Conservation (phyloP, 768 basidiomycete genomes). For the Phallus indusiatus region DNA sequence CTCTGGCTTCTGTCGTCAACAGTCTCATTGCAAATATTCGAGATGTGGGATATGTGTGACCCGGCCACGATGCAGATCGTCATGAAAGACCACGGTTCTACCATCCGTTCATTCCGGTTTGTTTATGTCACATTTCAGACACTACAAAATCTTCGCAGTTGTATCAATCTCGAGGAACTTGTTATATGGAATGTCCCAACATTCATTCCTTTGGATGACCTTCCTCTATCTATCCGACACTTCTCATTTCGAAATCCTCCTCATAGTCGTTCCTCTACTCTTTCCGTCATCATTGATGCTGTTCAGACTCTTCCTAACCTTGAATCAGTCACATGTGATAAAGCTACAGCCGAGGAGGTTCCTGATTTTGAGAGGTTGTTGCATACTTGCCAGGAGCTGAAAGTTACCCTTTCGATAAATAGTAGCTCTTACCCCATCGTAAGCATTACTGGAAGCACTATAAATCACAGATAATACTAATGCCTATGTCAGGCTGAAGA, state of each 20-base stretch:
- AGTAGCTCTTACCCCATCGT: not conserved
- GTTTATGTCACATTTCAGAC: constrained; percentile 26
- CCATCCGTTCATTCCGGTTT: constrained; percentile 35
- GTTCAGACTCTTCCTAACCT: constrained; percentile 26
- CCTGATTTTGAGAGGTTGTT: constrained; percentile 18
- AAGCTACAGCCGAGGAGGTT: constrained; percentile 14
- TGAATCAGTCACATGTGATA: constrained; percentile 28
- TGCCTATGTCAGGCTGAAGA: not conserved
- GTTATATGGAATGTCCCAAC: constrained; percentile 28
- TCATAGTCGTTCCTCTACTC: constrained; percentile 16
- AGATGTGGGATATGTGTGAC: constrained; percentile 28
- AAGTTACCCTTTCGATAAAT: not conserved
- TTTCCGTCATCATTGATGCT: constrained; percentile 23
- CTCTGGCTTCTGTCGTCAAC: constrained; percentile 32
- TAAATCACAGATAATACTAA: not conserved
- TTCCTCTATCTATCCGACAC: constrained; percentile 33
- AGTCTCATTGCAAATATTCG: constrained; percentile 29
- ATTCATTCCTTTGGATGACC: constrained; percentile 22
- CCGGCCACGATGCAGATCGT: constrained; percentile 17
- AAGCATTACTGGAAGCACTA: not conserved
- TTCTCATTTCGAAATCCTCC: constrained; percentile 27
- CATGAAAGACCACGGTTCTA: constrained; percentile 22
- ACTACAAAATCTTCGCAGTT: constrained; percentile 26
- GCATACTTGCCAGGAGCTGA: constrained; percentile 18
- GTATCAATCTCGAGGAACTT: constrained; percentile 32